These are phyloP conservation scores for Aeschynomene evenia DNA, from an alignment of 306 rosid genomes.

Conservation along the genomic window DNA sequence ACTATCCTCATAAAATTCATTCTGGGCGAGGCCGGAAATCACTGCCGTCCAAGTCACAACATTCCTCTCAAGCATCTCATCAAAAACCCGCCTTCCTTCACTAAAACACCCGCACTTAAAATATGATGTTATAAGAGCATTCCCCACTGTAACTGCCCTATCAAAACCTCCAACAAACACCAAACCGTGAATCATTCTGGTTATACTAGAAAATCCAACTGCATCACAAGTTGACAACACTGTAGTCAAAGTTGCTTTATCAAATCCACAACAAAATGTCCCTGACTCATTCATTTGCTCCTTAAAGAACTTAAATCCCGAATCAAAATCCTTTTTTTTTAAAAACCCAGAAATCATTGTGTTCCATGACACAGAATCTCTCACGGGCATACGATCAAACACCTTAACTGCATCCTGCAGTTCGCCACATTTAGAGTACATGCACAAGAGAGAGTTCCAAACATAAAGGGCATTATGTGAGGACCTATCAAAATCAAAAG, in stretches of 20 bases:
- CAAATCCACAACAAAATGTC: constrained; percentile 42
- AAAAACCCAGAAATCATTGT: constrained; percentile 62
- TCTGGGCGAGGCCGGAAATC: constrained; percentile 77
- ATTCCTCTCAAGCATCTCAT: constrained; percentile 78
- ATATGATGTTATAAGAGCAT: constrained; percentile 78
- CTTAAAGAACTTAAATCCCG: constrained; percentile 53
- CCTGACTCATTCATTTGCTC: constrained; percentile 42
- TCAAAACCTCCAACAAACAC: constrained; percentile 65
- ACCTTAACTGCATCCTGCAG: constrained; percentile 46
- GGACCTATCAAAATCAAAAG: constrained; percentile 24
- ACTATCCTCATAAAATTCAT: constrained; percentile 50
- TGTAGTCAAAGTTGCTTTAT: constrained; percentile 74
- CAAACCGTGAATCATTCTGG: constrained; percentile 66
- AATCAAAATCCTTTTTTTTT: constrained; percentile 42
- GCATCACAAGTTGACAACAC: constrained; percentile 72
- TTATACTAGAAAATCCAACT: constrained; percentile 34
- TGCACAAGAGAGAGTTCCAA: constrained; percentile 70
- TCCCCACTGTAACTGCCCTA: constrained; percentile 62
- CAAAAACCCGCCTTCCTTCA: constrained; percentile 62
- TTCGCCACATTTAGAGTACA: constrained; percentile 54
- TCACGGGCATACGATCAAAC: constrained; percentile 61
- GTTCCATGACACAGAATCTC: constrained; percentile 81
- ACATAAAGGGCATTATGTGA: constrained; percentile 44
- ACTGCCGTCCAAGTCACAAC: constrained; percentile 88
- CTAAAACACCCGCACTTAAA: constrained; percentile 58